Percentiles rank a stretch among this genome's conserved stretches.
These are phyloP conservation scores for Anacardium occidentale DNA, from an alignment of 345 rosid genomes.

Conservation along the genomic window DNA sequence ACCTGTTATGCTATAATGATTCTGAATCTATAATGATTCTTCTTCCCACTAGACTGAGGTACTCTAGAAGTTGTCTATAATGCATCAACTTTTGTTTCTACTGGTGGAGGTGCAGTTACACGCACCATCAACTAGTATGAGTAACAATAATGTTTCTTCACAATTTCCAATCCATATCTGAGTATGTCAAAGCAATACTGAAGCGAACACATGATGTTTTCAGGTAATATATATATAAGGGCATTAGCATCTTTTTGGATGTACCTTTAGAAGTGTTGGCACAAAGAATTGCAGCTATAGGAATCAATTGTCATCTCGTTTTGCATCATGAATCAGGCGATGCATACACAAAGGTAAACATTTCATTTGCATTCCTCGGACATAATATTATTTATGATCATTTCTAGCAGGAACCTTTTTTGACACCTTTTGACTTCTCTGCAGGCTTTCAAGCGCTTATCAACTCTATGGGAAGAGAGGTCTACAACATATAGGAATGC, in stretches of 20 bases:
- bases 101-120: slow-evolving; percentile 99
- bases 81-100: slow-evolving; percentile 71
- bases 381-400: no score
- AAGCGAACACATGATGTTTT: slow-evolving; percentile 7
- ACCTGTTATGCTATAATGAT: no score
- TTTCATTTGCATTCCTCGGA: no score
- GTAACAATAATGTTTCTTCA: no score
- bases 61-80: slow-evolving; percentile 55
- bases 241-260: slow-evolving; percentile 90
- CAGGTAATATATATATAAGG: slow-evolving; percentile 81
- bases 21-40: slow-evolving; percentile 6
- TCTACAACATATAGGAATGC: slow-evolving; percentile 69
- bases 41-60: slow-evolving; percentile 58
- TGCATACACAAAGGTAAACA: no score
- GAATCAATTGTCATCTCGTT: slow-evolving; percentile 83
- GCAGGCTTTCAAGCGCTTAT: slow-evolving; percentile 73
- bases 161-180: no score
- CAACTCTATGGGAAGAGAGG: slow-evolving; percentile 71
- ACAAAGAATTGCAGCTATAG: slow-evolving; percentile 85
- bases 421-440: slow-evolving; percentile 5
- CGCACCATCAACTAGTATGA: no score
- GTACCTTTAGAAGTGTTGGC: slow-evolving; percentile 95
- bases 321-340: no score
- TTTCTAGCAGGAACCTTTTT: slow-evolving; percentile 16
- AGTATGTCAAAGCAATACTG: no score